Percentiles rank a stretch among this genome's conserved stretches.
phyloP scores from a whole-genome alignment of 345 rosid species.

The Tarenaya hassleriana region DNA sequence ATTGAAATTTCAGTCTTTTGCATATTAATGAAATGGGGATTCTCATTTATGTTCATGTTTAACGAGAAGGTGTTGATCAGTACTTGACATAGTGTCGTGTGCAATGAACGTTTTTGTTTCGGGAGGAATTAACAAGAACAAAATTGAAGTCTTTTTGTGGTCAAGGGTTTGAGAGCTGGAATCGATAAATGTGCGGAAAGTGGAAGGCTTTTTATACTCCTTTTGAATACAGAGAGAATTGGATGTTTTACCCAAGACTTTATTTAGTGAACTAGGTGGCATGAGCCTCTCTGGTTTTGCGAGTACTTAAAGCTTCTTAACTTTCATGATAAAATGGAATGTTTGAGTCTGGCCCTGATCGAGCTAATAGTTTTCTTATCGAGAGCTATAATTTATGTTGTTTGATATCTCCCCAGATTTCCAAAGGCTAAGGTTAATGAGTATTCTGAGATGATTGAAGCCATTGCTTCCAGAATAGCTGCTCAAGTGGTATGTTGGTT shows the following conservation, averaged over 20 bases:
- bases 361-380: background rate
- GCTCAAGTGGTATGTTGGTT: slow-evolving; percentile 39
- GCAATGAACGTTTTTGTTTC: background rate
- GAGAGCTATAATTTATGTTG: background rate
- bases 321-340: background rate
- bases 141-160: background rate
- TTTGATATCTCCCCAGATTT: slow-evolving; percentile 39
- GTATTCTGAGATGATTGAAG: slow-evolving; percentile 72
- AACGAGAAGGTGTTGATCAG: background rate
- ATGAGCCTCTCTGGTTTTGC: no score
- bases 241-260: no score
- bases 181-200: no score
- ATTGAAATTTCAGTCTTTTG: background rate
- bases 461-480: slow-evolving; percentile 54
- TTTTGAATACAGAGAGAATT: no score
- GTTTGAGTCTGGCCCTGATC: background rate
- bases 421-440: slow-evolving; percentile 71
- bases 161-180: no score
- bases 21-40: background rate
- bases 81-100: no score
- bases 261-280: no score
- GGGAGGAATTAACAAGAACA: background rate
- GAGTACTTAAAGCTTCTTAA: background rate
- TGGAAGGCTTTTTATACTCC: no score
- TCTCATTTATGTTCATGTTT: background rate